Conservation (phyloP, 1,284 basidiomycete species). For the Ceratobasidium sp. region DNA sequence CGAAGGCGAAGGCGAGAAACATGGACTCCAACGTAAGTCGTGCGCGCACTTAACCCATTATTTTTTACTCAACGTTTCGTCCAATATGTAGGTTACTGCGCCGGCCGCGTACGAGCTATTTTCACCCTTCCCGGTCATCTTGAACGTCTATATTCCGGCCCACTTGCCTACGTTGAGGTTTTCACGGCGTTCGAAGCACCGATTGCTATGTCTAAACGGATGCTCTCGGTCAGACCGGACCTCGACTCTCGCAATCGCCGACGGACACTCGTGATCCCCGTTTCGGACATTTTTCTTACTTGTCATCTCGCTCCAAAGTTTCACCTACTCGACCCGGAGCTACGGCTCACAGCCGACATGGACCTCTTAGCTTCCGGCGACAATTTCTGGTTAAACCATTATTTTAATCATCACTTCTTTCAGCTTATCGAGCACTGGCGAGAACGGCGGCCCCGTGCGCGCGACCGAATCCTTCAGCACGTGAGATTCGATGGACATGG, state of each 20-base stretch:
- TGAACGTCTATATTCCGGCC: neutral
- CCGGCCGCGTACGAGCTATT: conserved; percentile 22
- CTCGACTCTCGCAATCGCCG: neutral
- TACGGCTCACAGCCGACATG: neutral
- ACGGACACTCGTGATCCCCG: conserved; percentile 24
- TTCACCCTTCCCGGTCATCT: conserved; percentile 23
- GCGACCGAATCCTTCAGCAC: neutral
- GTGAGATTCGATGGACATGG: no score
- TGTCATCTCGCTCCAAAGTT: conserved; percentile 33
- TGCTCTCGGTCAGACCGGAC: neutral
- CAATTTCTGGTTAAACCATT: conserved; percentile 19
- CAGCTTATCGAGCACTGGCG: conserved; percentile 23
- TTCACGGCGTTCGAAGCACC: neutral
- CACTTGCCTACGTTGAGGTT: conserved; percentile 16
- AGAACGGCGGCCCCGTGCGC: neutral
- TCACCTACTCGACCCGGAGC: neutral
- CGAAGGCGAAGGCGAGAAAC: neutral
- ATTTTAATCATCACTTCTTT: conserved; percentile 18
- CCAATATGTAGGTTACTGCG: conserved; percentile 17
- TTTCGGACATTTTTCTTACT: conserved; percentile 11
- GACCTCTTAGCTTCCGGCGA: conserved; percentile 4
- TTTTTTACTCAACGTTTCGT: neutral
- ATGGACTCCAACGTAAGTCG: conserved; percentile 22
- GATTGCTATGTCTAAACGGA: neutral
- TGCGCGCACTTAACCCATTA: no score